A percentile compares a stretch with the other conserved stretches of the same genome.
Conservation (phyloP, 1,284 basidiomycete species). For the Leccinum variabile region DNA sequence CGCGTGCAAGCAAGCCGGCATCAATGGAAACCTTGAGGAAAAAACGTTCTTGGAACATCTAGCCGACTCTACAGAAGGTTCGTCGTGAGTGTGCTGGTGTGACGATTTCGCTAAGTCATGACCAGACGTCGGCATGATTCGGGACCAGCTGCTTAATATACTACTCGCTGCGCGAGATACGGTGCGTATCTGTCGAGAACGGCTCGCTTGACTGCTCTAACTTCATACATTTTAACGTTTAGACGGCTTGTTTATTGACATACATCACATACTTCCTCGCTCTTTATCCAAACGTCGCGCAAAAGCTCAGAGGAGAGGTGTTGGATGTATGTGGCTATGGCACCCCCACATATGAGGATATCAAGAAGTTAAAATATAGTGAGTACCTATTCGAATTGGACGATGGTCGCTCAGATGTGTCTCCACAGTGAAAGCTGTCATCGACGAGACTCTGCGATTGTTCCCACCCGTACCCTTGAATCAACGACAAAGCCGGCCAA, state of each 20-base stretch:
- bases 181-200: constrained; percentile 38
- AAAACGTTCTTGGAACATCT: constrained; percentile 69
- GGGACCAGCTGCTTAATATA: constrained; percentile 73
- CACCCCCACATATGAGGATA: constrained; percentile 52
- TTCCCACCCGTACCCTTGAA: constrained; percentile 74
- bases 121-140: constrained; percentile 55
- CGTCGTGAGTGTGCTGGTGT: constrained; percentile 7
- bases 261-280: constrained; percentile 67
- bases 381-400: constrained; percentile 28
- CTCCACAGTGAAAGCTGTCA: constrained; percentile 60
- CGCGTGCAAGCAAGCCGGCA: constrained; percentile 40
- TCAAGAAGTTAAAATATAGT: constrained; percentile 64
- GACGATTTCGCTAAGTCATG: constrained; percentile 8
- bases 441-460: constrained; percentile 70
- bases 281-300: constrained; percentile 53
- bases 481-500: constrained; percentile 53
- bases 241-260: constrained; percentile 65
- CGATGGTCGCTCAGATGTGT: constrained; percentile 6
- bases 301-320: constrained; percentile 60
- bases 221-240: constrained; percentile 42
- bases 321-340: constrained; percentile 51
- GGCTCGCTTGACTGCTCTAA: constrained; percentile 4
- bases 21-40: constrained; percentile 44
- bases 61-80: constrained; percentile 62
- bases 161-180: constrained; percentile 72